phyloP scores from a whole-genome alignment of 176 grass and related monocot species.

The Rhynchospora pubera region DNA sequence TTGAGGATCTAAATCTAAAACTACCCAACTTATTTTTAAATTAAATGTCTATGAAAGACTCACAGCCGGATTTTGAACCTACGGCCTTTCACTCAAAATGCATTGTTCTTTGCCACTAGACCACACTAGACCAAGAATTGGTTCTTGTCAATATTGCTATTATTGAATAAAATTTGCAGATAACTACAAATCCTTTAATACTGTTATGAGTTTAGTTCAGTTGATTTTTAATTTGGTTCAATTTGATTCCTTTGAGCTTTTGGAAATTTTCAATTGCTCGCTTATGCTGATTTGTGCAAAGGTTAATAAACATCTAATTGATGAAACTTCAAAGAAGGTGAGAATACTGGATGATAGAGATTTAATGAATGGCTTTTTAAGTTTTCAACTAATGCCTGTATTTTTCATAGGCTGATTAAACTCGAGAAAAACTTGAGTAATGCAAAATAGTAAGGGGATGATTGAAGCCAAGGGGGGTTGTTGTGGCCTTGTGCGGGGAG shows the following conservation, averaged over 20 bases:
- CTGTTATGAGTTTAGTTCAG: not conserved
- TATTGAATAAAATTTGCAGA: too few relatives aligned
- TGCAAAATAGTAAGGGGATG: not conserved
- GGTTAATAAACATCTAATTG: not conserved
- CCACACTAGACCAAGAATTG: too few relatives aligned
- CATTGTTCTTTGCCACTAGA: too few relatives aligned
- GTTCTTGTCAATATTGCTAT: too few relatives aligned
- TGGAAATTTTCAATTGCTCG: not conserved
- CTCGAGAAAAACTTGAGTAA: not conserved
- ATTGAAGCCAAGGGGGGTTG: too few relatives aligned
- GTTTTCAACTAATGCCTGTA: not conserved
- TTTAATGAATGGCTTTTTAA: too few relatives aligned
- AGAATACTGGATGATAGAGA: not conserved
- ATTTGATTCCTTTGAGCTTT: not conserved
- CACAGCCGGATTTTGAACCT: too few relatives aligned
- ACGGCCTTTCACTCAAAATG: too few relatives aligned
- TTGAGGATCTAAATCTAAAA: too few relatives aligned
- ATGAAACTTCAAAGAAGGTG: not conserved
- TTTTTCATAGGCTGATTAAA: not conserved
- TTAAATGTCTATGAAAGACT: too few relatives aligned
- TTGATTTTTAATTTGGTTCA: not conserved
- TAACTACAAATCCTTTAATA: not conserved
- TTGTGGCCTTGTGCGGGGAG: too few relatives aligned
- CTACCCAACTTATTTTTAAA: too few relatives aligned
- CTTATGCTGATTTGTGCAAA: not conserved